These are phyloP conservation scores for Backusella liffmaniae DNA, from an alignment of 192 early-diverging fungal genomes.

Conservation along the genomic window DNA sequence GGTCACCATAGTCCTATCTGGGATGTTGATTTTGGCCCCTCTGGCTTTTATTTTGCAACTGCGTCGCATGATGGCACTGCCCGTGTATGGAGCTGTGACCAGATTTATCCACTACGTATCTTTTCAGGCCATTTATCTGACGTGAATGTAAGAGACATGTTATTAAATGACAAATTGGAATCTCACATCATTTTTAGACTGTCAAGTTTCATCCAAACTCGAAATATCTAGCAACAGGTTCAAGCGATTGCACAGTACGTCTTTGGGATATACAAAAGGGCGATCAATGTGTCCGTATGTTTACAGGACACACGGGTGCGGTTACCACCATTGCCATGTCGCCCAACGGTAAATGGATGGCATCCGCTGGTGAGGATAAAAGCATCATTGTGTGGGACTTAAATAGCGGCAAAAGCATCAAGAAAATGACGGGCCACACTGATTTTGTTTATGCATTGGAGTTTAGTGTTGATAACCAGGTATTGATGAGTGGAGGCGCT, in stretches of 20 bases:
- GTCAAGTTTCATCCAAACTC: conserved; percentile 98
- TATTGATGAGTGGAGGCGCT: conserved; percentile 83
- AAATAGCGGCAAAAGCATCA: conserved; percentile 76
- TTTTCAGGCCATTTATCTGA: conserved; percentile 98
- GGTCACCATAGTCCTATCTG: conserved; percentile 97
- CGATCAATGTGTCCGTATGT: conserved; percentile 76
- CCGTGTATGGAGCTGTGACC: conserved; percentile 96
- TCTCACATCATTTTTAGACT: conserved; percentile 36
- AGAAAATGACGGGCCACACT: conserved; percentile 83
- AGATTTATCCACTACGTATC: conserved; percentile 92
- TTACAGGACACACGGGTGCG: conserved; percentile 83
- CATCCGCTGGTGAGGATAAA: conserved; percentile 83
- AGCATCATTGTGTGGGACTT: conserved; percentile 91
- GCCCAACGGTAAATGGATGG: conserved; percentile 88
- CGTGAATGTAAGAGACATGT: conserved; percentile 69
- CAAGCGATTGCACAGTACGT: conserved; percentile 82
- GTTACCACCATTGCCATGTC: conserved; percentile 87
- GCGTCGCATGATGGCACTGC: conserved; percentile 95
- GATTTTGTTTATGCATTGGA: conserved; percentile 83
- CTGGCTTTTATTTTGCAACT: conserved; percentile 96
- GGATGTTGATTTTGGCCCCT: conserved; percentile 91
- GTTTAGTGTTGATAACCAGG: conserved; percentile 79
- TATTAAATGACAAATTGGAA: too few species aligned
- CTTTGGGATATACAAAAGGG: conserved; percentile 95
- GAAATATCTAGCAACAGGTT: conserved; percentile 92